Conservation (phyloP, 75 land plant genomes). For the Sequoiadendron giganteum region DNA sequence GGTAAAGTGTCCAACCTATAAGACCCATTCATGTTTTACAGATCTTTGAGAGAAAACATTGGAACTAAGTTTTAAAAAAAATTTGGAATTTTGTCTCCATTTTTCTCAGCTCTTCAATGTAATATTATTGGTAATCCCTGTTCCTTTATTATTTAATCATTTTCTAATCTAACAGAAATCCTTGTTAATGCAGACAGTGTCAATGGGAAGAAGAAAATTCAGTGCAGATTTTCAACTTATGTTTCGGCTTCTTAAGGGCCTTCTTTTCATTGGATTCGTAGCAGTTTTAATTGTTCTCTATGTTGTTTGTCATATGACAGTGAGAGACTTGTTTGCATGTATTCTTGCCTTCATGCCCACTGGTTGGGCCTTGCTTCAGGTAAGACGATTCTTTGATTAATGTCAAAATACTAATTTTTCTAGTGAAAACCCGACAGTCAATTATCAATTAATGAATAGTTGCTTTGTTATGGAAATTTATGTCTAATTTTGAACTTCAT, state of each 20-base stretch:
- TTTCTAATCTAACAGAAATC: neutral
- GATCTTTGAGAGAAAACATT: neutral
- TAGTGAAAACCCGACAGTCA: neutral
- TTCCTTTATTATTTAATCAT: neutral
- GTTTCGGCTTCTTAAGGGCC: conserved; percentile 72
- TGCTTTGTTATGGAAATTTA: neutral
- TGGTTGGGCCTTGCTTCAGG: conserved; percentile 83
- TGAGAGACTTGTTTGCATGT: conserved; percentile 71
- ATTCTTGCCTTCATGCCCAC: conserved; percentile 84
- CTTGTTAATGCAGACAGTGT: conserved; percentile 50
- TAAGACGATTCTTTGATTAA: neutral
- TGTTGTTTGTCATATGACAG: conserved; percentile 48
- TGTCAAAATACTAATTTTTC: conserved; percentile 21
- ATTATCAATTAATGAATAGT: neutral
- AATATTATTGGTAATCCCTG: neutral
- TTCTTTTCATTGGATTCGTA: conserved; percentile 69
- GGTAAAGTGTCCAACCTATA: conserved; percentile 31
- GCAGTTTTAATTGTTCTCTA: conserved; percentile 59
- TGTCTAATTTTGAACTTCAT: neutral
- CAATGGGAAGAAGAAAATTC: conserved; percentile 74
- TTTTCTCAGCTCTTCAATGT: neutral
- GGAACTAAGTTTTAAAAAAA: neutral
- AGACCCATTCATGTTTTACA: neutral
- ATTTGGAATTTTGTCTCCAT: neutral
- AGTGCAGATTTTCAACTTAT: conserved; percentile 86